These are phyloP conservation scores for Russula vinacea DNA, from an alignment of 768 basidiomycete genomes.

Conservation along the genomic window DNA sequence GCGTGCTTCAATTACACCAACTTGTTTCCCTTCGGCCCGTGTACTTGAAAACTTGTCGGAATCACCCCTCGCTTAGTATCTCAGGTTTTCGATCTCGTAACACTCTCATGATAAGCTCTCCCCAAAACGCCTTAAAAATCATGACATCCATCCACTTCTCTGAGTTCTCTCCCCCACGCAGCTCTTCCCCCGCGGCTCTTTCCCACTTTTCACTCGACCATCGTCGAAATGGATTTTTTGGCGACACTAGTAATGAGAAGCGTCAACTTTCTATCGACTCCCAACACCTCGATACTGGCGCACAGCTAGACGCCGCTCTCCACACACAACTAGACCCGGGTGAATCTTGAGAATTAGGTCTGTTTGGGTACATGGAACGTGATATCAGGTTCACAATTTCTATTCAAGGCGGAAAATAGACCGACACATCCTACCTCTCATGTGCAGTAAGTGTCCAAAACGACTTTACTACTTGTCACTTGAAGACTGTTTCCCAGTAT, in stretches of 20 bases:
- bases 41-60: neutral
- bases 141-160: neutral
- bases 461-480: neutral
- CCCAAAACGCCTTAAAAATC: neutral
- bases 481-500: slow-evolving; percentile 37
- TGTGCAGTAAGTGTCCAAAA: slow-evolving; percentile 54
- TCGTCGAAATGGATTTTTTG: slow-evolving; percentile 15
- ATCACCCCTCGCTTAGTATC: neutral
- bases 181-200: no score
- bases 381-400: slow-evolving; percentile 32
- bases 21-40: neutral
- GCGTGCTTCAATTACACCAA: no score
- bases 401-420: slow-evolving; percentile 48
- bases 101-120: neutral
- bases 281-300: slow-evolving; percentile 59
- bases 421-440: slow-evolving; percentile 65
- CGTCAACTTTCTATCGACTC: slow-evolving; percentile 40
- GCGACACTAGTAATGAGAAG: slow-evolving; percentile 21
- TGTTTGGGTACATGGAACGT: neutral
- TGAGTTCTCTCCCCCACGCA: no score
- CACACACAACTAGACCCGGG: slow-evolving; percentile 46
- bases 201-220: no score
- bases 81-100: neutral
- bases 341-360: slow-evolving; percentile 51
- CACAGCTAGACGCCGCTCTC: slow-evolving; percentile 50